Conservation (phyloP, 805 yeast genomes). For the Candida adriatica region DNA sequence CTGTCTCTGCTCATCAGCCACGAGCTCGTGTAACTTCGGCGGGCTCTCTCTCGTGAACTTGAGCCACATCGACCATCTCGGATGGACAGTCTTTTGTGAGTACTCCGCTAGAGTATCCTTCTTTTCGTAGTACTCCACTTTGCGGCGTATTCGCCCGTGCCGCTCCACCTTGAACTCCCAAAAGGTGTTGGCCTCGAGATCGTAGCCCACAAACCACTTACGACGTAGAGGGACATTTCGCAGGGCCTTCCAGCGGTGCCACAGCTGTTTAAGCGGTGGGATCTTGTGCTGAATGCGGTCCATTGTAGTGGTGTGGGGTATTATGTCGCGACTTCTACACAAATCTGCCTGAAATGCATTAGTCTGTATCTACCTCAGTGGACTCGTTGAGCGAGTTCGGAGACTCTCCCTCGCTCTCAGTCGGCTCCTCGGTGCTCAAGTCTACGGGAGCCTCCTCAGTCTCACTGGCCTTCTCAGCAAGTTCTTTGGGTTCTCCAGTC, state of each 20-base stretch:
- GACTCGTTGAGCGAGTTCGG: background rate
- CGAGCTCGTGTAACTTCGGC: slow-evolving; percentile 60
- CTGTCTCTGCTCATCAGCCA: slow-evolving; percentile 51
- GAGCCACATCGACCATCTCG: slow-evolving; percentile 83
- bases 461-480: background rate
- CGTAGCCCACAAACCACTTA: slow-evolving; percentile 61
- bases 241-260: slow-evolving; percentile 53
- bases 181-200: slow-evolving; percentile 76
- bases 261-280: slow-evolving; percentile 41
- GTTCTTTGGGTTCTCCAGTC: background rate
- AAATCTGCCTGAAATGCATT: no score
- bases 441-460: background rate
- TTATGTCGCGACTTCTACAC: background rate
- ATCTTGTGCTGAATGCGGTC: slow-evolving; percentile 44
- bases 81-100: slow-evolving; percentile 28
- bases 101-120: slow-evolving; percentile 48
- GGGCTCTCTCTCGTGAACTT: slow-evolving; percentile 50
- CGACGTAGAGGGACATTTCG: slow-evolving; percentile 62
- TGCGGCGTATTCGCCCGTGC: slow-evolving; percentile 47
- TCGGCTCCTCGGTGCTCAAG: background rate
- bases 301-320: slow-evolving; percentile 24
- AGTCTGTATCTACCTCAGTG: background rate
- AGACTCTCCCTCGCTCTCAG: background rate
- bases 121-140: slow-evolving; percentile 48
- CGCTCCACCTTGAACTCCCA: slow-evolving; percentile 70